Evolutionary conservation across 2,329 filamentous ascomycete genomes (phyloP), one percentile per base, ranked within the genome.

Genomic region (Verticillium klebahnii): DNA sequence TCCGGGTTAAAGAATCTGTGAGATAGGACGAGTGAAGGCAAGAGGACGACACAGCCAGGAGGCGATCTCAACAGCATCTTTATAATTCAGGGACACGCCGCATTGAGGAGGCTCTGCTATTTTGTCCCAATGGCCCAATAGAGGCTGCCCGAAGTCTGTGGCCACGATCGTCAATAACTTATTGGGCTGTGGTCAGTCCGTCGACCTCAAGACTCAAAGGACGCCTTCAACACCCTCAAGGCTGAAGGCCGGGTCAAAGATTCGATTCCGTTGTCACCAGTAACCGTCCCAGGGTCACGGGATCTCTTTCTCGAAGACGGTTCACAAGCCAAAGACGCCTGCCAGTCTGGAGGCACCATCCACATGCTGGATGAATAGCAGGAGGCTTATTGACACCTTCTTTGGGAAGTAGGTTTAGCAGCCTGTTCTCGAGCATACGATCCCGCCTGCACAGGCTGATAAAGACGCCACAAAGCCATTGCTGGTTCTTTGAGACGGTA

Each of bases 341-440:
- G 19, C 11, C n/a, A 25, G 12, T 12, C n/a, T 29, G 19, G 45
- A 25, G 9, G 19, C 19, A 23, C 45, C 45, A 12, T 52, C 45
- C 5, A 4, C 8, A 11, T 52, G 19, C 8, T 14, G 19, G n/a
- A 2, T 52, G 45, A 52, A 52, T 52, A 25, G 19, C 1, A 5
- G 52, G 54, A 40, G 56, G 45, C 40, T 50, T 59, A 55, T 59
- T 59, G 40, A 59, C 3, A 8, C 25, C 58, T 23, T 54, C 36
- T 55, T 39, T 11, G 12, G 45, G 40, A 34, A 57, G 25, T 17
- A 32, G 37, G 19, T 4, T 9, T 2, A 6, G 19, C 6, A 23
- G 9, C 23, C 12, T 19, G 9, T 5, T 9, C 2, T 2, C 19
- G 9, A 23, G 19, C n/a, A 8, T 4, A 52, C 8, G n/a, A 52